Percentiles rank a stretch among this genome's conserved stretches.
Evolutionary conservation across 2,329 filamentous ascomycete species (phyloP).

Genomic region (Domatiomyces globalis): DNA sequence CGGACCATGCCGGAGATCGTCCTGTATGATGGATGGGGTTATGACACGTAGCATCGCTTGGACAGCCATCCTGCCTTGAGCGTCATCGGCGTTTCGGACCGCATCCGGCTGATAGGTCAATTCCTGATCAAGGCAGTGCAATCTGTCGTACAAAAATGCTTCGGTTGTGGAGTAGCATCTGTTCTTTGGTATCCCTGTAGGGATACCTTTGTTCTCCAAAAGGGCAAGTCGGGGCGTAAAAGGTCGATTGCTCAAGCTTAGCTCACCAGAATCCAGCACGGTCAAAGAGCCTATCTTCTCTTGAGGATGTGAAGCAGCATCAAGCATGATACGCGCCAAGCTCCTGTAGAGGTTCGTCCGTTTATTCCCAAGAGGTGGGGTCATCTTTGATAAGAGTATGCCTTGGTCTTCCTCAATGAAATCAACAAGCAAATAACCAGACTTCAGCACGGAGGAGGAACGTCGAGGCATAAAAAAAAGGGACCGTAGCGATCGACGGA

Average conservation of each 20-base stretch:
- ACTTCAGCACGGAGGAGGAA: conserved; percentile 1
- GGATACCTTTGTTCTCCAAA: conserved; percentile 11
- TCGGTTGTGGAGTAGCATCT: conserved; percentile 18
- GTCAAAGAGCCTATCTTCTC: conserved; percentile 13
- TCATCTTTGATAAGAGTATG: conserved; percentile 10
- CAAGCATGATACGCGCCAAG: too few species aligned
- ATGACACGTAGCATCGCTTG: conserved; percentile 20
- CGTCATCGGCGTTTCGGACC: conserved; percentile 4
- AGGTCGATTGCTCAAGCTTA: conserved; percentile 3
- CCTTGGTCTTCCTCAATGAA: conserved; percentile 9
- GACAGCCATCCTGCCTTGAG: conserved; percentile 11
- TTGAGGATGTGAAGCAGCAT: too few species aligned
- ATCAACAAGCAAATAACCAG: conserved; percentile 12
- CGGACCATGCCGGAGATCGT: conserved; percentile 23
- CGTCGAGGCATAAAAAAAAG: not conserved
- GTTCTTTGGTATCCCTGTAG: conserved; percentile 15
- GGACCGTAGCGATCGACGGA: too few species aligned
- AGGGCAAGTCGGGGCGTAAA: conserved; percentile 1
- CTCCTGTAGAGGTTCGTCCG: too few species aligned
- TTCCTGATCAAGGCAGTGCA: conserved; percentile 19
- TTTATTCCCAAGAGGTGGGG: not conserved
- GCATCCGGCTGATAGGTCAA: conserved; percentile 20
- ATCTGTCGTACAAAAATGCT: conserved; percentile 18
- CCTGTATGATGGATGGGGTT: conserved; percentile 17
- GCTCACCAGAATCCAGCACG: conserved; percentile 18